Conservation (phyloP, 768 basidiomycete species). For the Tylopilus balloui region DNA sequence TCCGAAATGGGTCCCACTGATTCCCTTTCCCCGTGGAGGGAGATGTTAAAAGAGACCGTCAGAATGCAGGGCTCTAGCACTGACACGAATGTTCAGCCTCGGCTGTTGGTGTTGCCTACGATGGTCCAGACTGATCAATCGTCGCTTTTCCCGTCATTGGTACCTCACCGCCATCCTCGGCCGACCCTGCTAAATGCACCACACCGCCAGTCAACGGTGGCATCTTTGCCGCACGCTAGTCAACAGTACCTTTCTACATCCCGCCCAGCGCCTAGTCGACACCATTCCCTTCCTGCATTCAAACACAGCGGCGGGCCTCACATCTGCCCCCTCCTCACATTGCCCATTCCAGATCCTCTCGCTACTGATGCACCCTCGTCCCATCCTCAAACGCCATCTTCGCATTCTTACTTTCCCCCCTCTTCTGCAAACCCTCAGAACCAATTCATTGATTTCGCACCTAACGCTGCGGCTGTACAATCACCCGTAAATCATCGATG, state of each 20-base stretch:
- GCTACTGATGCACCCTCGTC: neutral
- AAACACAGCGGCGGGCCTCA: constrained; percentile 4
- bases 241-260: neutral
- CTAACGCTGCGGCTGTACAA: neutral
- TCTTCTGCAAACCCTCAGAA: neutral
- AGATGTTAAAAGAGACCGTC: constrained; percentile 1
- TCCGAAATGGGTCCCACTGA: constrained; percentile 17
- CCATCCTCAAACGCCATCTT: constrained; percentile 9
- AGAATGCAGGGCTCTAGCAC: neutral
- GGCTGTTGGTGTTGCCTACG: constrained; percentile 10
- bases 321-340: neutral
- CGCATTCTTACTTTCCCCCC: neutral
- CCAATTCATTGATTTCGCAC: neutral
- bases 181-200: neutral
- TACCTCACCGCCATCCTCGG: constrained; percentile 3
- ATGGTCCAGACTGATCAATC: constrained; percentile 4
- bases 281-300: constrained; percentile 23
- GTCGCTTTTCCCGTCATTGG: neutral
- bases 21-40: constrained; percentile 4
- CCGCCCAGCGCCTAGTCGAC: constrained; percentile 11
- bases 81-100: neutral
- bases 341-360: constrained; percentile 4
- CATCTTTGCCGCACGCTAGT: neutral
- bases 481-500: neutral
- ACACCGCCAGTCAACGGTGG: constrained; percentile 11